phyloP scores from a whole-genome alignment of 2,329 filamentous ascomycete species.

The Thelonectria discophora region DNA sequence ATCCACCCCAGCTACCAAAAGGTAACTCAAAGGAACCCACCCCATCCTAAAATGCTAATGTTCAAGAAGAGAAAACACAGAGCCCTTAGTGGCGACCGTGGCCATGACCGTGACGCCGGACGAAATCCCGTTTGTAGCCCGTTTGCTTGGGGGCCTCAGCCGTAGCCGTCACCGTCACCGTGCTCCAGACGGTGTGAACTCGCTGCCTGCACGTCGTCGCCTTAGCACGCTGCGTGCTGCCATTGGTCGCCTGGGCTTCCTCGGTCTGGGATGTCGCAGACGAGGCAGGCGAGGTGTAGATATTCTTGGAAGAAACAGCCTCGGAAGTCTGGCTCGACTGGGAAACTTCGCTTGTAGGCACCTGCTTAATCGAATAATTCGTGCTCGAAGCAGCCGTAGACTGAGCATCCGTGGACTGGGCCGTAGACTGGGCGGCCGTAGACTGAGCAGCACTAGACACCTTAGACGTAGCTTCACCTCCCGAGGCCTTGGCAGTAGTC shows the following conservation, averaged over 20 bases:
- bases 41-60: slow-evolving; percentile 6
- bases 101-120: slow-evolving; percentile 50
- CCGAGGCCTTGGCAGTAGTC: slow-evolving; percentile 14
- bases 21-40: background rate
- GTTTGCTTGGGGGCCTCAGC: slow-evolving; percentile 34
- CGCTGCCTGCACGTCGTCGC: slow-evolving; percentile 41
- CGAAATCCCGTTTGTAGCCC: slow-evolving; percentile 38
- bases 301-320: slow-evolving; percentile 19
- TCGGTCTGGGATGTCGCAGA: slow-evolving; percentile 33
- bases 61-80: slow-evolving; percentile 27
- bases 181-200: slow-evolving; percentile 54
- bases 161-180: slow-evolving; percentile 55
- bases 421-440: slow-evolving; percentile 10
- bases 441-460: slow-evolving; percentile 3
- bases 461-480: slow-evolving; percentile 1
- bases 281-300: slow-evolving; percentile 24
- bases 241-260: slow-evolving; percentile 16
- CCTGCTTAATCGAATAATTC: slow-evolving; percentile 21
- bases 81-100: slow-evolving; percentile 46
- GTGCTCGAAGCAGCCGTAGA: slow-evolving; percentile 24
- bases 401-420: background rate
- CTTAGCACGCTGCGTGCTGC: slow-evolving; percentile 27
- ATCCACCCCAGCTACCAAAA: background rate
- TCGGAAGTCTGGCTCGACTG: slow-evolving; percentile 11
- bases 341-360: slow-evolving; percentile 26